A percentile compares a stretch with the other conserved stretches of the same genome.
phyloP scores from a whole-genome alignment of 495 filamentous ascomycete genomes.

The Penicillium herquei region DNA sequence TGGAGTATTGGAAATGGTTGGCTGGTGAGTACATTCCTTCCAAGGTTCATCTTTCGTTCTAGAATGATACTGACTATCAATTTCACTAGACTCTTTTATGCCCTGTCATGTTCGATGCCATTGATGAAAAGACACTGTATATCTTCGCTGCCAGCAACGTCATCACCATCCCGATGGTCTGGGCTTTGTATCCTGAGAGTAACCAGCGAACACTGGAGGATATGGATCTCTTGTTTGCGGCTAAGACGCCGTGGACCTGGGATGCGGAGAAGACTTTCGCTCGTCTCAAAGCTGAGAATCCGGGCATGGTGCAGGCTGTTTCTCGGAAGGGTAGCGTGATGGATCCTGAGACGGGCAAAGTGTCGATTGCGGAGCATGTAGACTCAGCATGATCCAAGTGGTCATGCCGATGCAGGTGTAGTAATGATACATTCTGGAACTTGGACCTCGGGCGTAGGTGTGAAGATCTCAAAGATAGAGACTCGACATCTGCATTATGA shows the following conservation, averaged over 20 bases:
- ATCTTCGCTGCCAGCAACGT: slow-evolving; percentile 65
- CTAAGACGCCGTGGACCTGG: slow-evolving; percentile 59
- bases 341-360: slow-evolving; percentile 46
- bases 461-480: no score
- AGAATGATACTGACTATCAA: not conserved
- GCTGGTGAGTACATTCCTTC: slow-evolving; percentile 37
- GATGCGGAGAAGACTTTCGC: slow-evolving; percentile 61
- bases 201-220: slow-evolving; percentile 69
- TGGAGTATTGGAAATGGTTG: slow-evolving; percentile 74
- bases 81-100: slow-evolving; percentile 52
- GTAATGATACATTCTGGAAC: not conserved
- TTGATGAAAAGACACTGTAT: slow-evolving; percentile 66
- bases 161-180: slow-evolving; percentile 63
- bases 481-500: no score
- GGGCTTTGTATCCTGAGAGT: slow-evolving; percentile 67
- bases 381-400: slow-evolving; percentile 16
- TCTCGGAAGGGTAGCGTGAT: slow-evolving; percentile 47
- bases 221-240: slow-evolving; percentile 66
- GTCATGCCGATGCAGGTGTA: no score
- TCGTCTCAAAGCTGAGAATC: slow-evolving; percentile 53
- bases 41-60: not conserved
- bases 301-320: slow-evolving; percentile 43
- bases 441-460: not conserved
- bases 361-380: slow-evolving; percentile 24
- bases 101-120: slow-evolving; percentile 60